A percentile compares a stretch with the other conserved stretches of the same genome.
Evolutionary conservation across 1,284 basidiomycete genomes (phyloP).

Genomic region (Entoloma clypeatum): DNA sequence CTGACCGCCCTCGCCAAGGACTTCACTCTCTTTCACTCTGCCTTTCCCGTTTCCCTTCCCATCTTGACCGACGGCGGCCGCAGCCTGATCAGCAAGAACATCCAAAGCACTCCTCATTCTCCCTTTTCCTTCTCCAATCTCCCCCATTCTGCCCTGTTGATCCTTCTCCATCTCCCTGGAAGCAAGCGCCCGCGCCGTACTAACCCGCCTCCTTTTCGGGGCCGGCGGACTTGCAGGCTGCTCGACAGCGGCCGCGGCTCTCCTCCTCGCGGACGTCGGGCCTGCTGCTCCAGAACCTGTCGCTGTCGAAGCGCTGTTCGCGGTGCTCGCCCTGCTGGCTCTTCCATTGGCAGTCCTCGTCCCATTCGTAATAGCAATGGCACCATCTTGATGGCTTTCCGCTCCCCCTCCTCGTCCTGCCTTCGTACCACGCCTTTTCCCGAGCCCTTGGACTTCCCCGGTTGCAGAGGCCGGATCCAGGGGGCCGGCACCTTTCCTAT

Average conservation of each 20-base stretch:
- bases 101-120: constrained; percentile 52
- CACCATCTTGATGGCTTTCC: not conserved
- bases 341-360: constrained; percentile 8
- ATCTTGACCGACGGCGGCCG: constrained; percentile 30
- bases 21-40: constrained; percentile 4
- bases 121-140: constrained; percentile 3
- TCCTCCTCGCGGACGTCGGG: no score
- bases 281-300: no score
- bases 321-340: not conserved
- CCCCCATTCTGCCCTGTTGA: constrained; percentile 9
- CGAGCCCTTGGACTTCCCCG: constrained; percentile 1
- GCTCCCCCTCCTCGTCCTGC: constrained; percentile 7
- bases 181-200: constrained; percentile 15
- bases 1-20: constrained; percentile 5
- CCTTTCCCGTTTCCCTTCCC: constrained; percentile 17
- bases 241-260: constrained; percentile 10
- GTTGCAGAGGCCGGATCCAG: constrained; percentile 4
- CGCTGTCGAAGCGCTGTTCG: no score
- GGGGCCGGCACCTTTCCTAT: constrained; percentile 26
- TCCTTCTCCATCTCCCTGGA: constrained; percentile 4
- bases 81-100: constrained; percentile 69
- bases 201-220: constrained; percentile 27
- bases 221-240: constrained; percentile 18
- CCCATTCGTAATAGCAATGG: constrained; percentile 1
- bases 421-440: constrained; percentile 13